Percentiles rank a stretch among this genome's conserved stretches.
These are phyloP conservation scores for Metschnikowia dekortorum DNA, from an alignment of 805 yeast species.

Conservation along the genomic window DNA sequence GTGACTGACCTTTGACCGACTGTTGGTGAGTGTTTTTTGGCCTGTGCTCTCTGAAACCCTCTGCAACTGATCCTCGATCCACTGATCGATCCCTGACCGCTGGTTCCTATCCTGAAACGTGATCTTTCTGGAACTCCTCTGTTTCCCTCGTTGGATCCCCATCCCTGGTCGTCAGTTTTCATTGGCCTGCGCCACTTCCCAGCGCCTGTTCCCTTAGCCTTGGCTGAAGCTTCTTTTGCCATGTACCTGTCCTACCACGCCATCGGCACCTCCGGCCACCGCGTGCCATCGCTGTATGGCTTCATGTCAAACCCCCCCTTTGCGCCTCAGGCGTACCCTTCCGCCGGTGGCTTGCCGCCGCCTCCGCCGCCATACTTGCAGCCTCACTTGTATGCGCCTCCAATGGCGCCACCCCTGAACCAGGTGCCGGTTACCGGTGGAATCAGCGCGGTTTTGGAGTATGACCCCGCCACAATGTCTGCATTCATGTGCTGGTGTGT, in stretches of 20 bases:
- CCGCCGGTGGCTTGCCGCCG: slow-evolving; percentile 7
- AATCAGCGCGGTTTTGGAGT: slow-evolving; percentile 71
- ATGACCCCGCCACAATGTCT: slow-evolving; percentile 74
- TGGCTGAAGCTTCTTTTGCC: not conserved
- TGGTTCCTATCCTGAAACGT: too few species aligned
- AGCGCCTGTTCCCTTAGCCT: not conserved
- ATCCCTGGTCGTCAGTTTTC: not conserved
- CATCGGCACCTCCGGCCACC: slow-evolving; percentile 38
- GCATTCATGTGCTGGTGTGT: slow-evolving; percentile 74
- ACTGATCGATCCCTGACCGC: too few species aligned
- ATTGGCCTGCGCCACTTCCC: not conserved
- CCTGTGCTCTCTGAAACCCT: too few species aligned
- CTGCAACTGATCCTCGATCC: too few species aligned
- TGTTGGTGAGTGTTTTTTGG: too few species aligned
- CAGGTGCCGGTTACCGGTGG: slow-evolving; percentile 54
- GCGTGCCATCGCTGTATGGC: slow-evolving; percentile 26
- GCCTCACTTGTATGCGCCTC: slow-evolving; percentile 5
- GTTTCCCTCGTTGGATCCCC: not conserved
- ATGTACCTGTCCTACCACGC: slow-evolving; percentile 14
- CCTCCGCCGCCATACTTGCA: slow-evolving; percentile 13
- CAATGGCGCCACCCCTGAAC: slow-evolving; percentile 2
- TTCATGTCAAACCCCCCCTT: slow-evolving; percentile 17
- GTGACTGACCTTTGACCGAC: too few species aligned
- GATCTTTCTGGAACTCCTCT: not conserved
- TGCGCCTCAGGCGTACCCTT: slow-evolving; percentile 9